phyloP scores from a whole-genome alignment of 1,284 basidiomycete species.

The Xerocomus amazonicus region DNA sequence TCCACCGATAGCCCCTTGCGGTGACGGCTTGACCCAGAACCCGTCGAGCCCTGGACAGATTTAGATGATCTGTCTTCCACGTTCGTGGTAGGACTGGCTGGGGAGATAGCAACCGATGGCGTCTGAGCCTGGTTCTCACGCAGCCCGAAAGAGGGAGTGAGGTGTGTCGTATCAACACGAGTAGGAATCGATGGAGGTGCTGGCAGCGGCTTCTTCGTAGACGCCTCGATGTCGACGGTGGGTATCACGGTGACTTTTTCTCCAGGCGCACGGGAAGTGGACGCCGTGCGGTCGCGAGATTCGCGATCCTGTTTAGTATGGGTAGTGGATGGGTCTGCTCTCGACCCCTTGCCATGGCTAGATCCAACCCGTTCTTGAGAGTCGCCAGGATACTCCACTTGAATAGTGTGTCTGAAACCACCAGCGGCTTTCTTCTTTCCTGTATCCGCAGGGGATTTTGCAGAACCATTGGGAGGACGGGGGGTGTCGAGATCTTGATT shows the following conservation, averaged over 20 bases:
- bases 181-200: conserved; percentile 17
- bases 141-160: conserved; percentile 19
- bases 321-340: conserved; percentile 9
- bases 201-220: conserved; percentile 23
- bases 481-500: conserved; percentile 22
- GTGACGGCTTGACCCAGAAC: conserved; percentile 48
- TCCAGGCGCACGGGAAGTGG: conserved; percentile 9
- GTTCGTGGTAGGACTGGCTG: conserved; percentile 44
- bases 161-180: conserved; percentile 21
- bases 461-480: conserved; percentile 16
- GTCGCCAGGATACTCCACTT: conserved; percentile 78
- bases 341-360: conserved; percentile 23
- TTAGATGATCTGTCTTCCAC: conserved; percentile 37
- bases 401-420: conserved; percentile 79
- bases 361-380: conserved; percentile 24
- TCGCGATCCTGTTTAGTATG: conserved; percentile 15
- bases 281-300: conserved; percentile 15
- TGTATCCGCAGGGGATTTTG: conserved; percentile 30
- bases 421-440: conserved; percentile 37
- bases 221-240: neutral
- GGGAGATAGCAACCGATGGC: conserved; percentile 43
- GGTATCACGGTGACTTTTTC: conserved; percentile 19
- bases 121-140: conserved; percentile 31
- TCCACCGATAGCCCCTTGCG: conserved; percentile 66
- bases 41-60: conserved; percentile 34